phyloP scores from a whole-genome alignment of 176 grass and related monocot species.

The Raddia distichophylla region DNA sequence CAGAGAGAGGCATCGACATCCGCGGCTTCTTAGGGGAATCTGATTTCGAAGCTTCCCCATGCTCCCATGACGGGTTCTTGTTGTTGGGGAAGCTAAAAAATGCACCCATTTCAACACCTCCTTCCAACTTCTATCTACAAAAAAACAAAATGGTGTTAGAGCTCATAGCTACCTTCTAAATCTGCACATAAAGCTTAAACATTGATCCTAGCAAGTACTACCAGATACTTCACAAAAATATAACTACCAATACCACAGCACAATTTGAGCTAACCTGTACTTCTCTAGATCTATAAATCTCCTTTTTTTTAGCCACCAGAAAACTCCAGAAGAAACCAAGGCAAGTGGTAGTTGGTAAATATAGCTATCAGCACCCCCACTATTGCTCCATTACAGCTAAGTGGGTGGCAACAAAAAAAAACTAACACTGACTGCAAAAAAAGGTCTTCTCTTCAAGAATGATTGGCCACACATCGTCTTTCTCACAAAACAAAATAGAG shows the following conservation, averaged over 20 bases:
- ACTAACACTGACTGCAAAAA: background rate
- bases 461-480: background rate
- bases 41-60: conserved; percentile 11
- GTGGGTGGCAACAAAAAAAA: background rate
- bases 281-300: background rate
- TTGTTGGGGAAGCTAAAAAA: conserved; percentile 50
- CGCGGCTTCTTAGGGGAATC: conserved; percentile 63
- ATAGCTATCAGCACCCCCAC: background rate
- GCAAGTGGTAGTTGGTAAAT: background rate
- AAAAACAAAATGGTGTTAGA: background rate
- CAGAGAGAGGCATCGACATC: conserved; percentile 11
- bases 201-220: background rate
- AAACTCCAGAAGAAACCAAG: background rate
- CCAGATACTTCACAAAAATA: background rate
- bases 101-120: conserved; percentile 52
- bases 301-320: background rate
- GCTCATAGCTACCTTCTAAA: background rate
- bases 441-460: background rate
- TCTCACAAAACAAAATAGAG: background rate
- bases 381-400: background rate
- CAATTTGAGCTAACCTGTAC: background rate
- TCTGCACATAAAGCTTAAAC: background rate
- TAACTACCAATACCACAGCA: background rate
- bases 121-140: conserved; percentile 1
- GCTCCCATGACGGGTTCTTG: conserved; percentile 40